Evolutionary conservation across 179 eudicot species (phyloP).

Genomic region (Patellifolia procumbens): DNA sequence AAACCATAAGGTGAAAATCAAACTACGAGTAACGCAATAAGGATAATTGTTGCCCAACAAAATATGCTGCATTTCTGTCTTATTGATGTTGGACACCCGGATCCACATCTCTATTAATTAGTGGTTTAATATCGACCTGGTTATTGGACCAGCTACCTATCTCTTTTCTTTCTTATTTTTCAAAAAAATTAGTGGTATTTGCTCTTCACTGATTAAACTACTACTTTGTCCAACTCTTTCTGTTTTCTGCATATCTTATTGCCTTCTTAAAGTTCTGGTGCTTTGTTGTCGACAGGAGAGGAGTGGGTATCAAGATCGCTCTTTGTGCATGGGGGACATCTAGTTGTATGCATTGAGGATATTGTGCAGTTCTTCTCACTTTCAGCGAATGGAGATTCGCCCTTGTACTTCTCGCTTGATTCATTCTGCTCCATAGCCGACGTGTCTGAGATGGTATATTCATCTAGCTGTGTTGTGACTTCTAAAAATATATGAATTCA

Average conservation of each 20-base stretch:
- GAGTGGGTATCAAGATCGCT: conserved; percentile 60
- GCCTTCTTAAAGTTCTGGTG: background rate
- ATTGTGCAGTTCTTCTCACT: conserved; percentile 43
- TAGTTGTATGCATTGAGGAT: conserved; percentile 66
- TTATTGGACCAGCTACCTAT: background rate
- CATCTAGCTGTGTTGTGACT: background rate
- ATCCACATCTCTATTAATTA: too few species aligned
- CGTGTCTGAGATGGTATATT: conserved; percentile 61
- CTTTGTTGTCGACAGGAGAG: conserved; percentile 37
- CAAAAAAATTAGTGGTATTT: background rate
- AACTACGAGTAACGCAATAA: too few species aligned
- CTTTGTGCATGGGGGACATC: conserved; percentile 50
- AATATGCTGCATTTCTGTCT: too few species aligned
- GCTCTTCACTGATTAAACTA: background rate
- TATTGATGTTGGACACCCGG: too few species aligned
- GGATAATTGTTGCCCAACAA: too few species aligned
- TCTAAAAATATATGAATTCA: background rate
- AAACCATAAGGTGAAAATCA: too few species aligned
- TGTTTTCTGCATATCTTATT: background rate
- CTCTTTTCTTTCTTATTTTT: background rate
- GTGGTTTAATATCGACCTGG: too few species aligned
- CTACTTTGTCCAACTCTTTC: background rate
- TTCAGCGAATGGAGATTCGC: conserved; percentile 26
- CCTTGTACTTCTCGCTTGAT: conserved; percentile 54
- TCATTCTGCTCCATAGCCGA: conserved; percentile 45